Evolutionary conservation across 2,329 filamentous ascomycete species (phyloP), one percentile per base, ranked within the genome.

Genomic region (Akanthomyces lecanii): DNA sequence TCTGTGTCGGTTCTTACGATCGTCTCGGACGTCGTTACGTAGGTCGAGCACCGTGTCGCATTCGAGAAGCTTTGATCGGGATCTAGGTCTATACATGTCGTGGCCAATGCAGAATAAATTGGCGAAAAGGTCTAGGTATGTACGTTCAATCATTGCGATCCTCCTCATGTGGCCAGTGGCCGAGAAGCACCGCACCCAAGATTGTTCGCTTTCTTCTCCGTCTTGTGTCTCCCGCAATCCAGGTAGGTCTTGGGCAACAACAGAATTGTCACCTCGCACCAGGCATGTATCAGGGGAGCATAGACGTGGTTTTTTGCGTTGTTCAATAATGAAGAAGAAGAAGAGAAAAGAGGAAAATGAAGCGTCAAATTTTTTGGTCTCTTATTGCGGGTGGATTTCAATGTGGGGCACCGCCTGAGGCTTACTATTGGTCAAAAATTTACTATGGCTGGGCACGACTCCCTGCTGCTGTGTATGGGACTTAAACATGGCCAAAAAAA

Each of bases 61-160:
- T 23, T 59, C 23, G 45, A 4, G 16, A 5, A 25, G 16, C 23
- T n/a, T 18, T 23, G 4, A 18, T 51, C 16, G 45, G 50, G 14
- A 21, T 38, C 2, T 44, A 28, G 14, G n/a, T 23, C 6, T 11
- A 28, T 12, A 33, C 42, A 42, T 51, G 14, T 62, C 30, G 42
- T 25, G 23, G 14, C 56, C 38, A 54, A 45, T 10, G 52, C 18
- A 10, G 56, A 28, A 21, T 36, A 21, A 11, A 4, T 5, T 30
- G 12, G 47, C 53, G 18, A 42, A 18, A 45, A 40, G 28, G 45
- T 56, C 36, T 54, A 60, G 62, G 36, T 60, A 81, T 83, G 81
- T 83, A 77, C 80, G 81, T 70, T 82, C 81, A 82, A 83, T 83
- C 81, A 83, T 83, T 83, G 81, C 81, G 81, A 78, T 83, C 81